Evolutionary conservation across 148 eudicot species (phyloP).

Genomic region (Spergularia bocconei): DNA sequence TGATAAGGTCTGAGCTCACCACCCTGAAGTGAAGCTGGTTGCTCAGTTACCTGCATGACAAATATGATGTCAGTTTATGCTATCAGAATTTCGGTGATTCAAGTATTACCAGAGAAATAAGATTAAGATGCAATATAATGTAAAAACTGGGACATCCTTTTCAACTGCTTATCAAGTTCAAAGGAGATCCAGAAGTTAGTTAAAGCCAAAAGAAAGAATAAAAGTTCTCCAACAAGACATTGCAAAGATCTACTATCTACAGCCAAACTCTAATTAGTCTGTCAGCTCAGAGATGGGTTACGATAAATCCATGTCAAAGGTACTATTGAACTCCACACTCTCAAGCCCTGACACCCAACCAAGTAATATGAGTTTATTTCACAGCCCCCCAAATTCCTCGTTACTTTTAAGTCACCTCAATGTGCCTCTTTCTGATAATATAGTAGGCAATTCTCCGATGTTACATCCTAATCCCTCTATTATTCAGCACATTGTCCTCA

Average conservation of each 20-base stretch:
- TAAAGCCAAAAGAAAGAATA: not conserved
- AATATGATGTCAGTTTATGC: not conserved
- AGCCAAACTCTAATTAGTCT: not conserved
- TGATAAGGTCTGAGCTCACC: slow-evolving; percentile 97
- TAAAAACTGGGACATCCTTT: not conserved
- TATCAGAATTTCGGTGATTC: not conserved
- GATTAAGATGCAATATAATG: not conserved
- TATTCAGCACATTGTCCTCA: not conserved
- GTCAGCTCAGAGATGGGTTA: not conserved
- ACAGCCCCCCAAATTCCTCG: not conserved
- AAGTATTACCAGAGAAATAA: slow-evolving; percentile 1
- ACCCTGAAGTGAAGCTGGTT: slow-evolving; percentile 96
- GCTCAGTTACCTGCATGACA: slow-evolving; percentile 79
- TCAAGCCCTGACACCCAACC: not conserved
- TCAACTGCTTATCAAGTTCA: not conserved
- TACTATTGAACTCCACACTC: not conserved
- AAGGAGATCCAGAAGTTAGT: not conserved
- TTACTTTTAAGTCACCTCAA: not conserved
- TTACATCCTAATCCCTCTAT: not conserved
- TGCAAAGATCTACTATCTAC: slow-evolving; percentile 10
- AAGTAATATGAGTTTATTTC: not conserved
- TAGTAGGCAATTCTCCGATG: not conserved
- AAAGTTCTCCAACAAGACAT: not conserved
- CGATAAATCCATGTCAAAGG: not conserved
- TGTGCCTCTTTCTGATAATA: not conserved